phyloP scores from a whole-genome alignment of 371 early-diverging fungal species.

The Mucor racemosus region DNA sequence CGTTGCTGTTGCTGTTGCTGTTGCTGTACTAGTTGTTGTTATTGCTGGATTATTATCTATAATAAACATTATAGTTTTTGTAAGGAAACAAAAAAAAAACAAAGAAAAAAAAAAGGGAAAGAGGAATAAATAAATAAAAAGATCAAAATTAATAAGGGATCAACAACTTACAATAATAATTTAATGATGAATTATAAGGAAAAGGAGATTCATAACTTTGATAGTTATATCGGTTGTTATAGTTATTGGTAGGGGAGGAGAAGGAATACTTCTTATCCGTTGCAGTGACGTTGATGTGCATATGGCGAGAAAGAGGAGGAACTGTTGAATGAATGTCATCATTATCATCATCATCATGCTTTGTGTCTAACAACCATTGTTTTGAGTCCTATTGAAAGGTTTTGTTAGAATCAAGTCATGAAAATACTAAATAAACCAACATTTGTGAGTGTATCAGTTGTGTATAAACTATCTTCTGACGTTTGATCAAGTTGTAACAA shows the following conservation, averaged over 20 bases:
- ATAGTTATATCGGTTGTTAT: constrained; percentile 1
- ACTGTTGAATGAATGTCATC: neutral
- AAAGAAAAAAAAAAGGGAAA: neutral
- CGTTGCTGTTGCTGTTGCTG: neutral
- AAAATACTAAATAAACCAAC: neutral
- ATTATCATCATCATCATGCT: neutral
- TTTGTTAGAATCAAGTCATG: neutral
- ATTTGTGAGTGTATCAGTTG: constrained; percentile 8
- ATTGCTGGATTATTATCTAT: neutral
- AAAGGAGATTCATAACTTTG: constrained; percentile 1
- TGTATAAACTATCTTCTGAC: constrained; percentile 3
- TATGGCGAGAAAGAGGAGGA: neutral
- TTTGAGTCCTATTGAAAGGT: neutral
- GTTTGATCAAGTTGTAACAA: constrained; percentile 6
- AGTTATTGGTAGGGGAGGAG: neutral
- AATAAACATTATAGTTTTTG: constrained; percentile 1
- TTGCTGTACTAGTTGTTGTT: neutral
- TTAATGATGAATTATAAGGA: constrained; percentile 3
- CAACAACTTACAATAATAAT: constrained; percentile 7
- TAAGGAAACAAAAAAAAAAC: neutral
- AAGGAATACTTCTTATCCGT: neutral
- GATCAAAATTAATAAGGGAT: neutral
- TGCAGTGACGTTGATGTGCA: constrained; percentile 5
- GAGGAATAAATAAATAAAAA: neutral
- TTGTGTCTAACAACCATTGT: neutral